Base-by-base conservation (phyloP, 148 eudicot species). In the Camellia sinensis region DNA sequence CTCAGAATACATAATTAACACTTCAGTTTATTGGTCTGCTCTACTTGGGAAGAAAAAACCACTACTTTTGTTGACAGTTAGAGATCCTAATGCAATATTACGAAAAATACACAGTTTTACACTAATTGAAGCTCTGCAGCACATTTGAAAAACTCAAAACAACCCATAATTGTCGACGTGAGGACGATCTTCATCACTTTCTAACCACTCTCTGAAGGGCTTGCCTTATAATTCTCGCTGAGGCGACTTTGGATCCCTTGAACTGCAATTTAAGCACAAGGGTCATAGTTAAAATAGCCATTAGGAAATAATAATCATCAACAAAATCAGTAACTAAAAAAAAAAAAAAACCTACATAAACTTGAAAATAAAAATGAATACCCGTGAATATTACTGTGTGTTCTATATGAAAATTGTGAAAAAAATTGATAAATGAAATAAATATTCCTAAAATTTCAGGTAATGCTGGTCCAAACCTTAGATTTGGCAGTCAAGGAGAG, bases 401-500 rank as follows among this genome's bases (percentile, higher is more conserved):
- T 65, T 40, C 45, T 37, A 54, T n/a, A 56, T 46, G 7, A 8
- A 29, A 57, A 45, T 14, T 10, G 1, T 57, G n/a, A 64, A 17
- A 50, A 8, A 60, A 70, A 60, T 12, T 0, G n/a, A 2, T 11
- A 46, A 44, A 17, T 29, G 18, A 21, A 10, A 18, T 17, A 43
- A 48, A 15, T 54, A 70, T 3, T 70, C 40, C 5, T 3, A 17
- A 69, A 15, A 15, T 63, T 50, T 78, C 15, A 5, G 6, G 13
- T 29, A 7, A n/a, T 17, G 18, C 37, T 29, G 19, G 74, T 65
- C 1, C 86, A 66, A 72, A 91, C 97, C 95, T 85, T 89, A 3
- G 94, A 87, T 76, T 84, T 86, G 45, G 91, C 73, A 11, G 84
- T 87, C 66, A 93, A 45, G 71, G 87, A 86, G 80, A 93, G 89